Evolutionary conservation across 148 eudicot species (phyloP).

Genomic region (Rhododendron ferrugineum): DNA sequence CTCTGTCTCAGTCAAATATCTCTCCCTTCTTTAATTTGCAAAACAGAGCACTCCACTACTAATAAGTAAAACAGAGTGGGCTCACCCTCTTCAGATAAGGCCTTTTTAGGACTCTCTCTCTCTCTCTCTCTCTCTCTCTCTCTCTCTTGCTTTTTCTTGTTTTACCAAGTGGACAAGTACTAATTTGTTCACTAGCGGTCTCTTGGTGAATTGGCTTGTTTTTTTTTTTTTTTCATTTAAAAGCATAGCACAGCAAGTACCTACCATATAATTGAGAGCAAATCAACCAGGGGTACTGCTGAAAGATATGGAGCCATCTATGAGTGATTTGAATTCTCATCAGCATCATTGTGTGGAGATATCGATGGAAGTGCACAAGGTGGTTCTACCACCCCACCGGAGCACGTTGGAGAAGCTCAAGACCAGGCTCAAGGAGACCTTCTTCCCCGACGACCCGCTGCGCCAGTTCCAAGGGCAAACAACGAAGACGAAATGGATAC

Average conservation of each 20-base stretch:
- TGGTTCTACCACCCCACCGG: conserved; percentile 41
- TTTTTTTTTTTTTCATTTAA: neutral
- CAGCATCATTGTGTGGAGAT: conserved; percentile 20
- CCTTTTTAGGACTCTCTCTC: neutral
- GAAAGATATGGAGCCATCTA: neutral
- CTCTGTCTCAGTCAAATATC: neutral
- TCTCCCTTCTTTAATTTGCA: neutral
- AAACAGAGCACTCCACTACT: neutral
- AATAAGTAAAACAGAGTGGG: neutral
- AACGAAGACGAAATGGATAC: conserved; percentile 17
- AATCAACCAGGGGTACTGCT: neutral
- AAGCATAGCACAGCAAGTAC: neutral
- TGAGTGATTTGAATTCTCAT: neutral
- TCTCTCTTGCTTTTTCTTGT: neutral
- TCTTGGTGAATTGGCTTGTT: neutral
- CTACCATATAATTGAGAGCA: neutral
- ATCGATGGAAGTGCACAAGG: conserved; percentile 41
- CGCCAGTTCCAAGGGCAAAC: conserved; percentile 44
- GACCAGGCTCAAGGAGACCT: conserved; percentile 42
- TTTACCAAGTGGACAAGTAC: neutral
- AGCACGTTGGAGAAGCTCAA: conserved; percentile 37
- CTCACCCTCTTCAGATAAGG: neutral
- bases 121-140: neutral
- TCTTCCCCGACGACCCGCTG: conserved; percentile 58
- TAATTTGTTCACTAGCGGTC: conserved; percentile 13